phyloP scores from a whole-genome alignment of 1,284 basidiomycete genomes.

The Boletellus sp. region DNA sequence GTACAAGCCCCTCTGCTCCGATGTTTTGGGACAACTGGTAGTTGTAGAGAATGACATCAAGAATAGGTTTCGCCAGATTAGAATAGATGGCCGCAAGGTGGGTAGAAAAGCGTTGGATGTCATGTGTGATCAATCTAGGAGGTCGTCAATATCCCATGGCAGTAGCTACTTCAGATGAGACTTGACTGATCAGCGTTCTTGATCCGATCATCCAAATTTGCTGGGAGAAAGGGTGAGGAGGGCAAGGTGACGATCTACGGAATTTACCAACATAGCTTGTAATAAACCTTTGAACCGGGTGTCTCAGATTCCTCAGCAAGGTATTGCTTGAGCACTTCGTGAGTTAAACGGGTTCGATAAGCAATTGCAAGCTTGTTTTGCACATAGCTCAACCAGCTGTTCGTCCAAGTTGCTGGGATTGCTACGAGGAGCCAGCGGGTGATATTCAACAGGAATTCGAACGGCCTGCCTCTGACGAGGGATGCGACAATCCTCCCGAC shows the following conservation, averaged over 20 bases:
- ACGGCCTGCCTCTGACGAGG: conserved; percentile 84
- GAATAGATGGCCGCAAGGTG: conserved; percentile 93
- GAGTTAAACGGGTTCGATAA: conserved; percentile 86
- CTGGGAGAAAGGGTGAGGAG: conserved; percentile 35
- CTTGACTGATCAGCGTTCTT: conserved; percentile 92
- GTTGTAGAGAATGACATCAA: conserved; percentile 95
- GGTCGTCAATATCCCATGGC: conserved; percentile 7
- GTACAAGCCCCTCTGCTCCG: conserved; percentile 88
- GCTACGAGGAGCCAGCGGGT: conserved; percentile 89
- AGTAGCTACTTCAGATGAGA: conserved; percentile 1
- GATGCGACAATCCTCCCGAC: conserved; percentile 83
- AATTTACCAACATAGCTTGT: conserved; percentile 73
- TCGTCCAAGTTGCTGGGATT: conserved; percentile 95
- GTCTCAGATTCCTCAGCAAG: conserved; percentile 71
- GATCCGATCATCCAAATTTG: conserved; percentile 90
- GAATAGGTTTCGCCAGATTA: conserved; percentile 88
- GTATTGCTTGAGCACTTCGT: conserved; percentile 81
- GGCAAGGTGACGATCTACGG: neutral
- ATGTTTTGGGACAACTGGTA: conserved; percentile 93
- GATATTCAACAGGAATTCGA: conserved; percentile 83
- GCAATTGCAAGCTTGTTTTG: conserved; percentile 93
- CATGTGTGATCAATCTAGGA: conserved; percentile 86
- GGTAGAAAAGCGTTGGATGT: conserved; percentile 90
- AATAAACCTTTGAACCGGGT: conserved; percentile 76
- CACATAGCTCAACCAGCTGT: conserved; percentile 92